These are phyloP conservation scores for Aphanomyces cochlioides DNA, from an alignment of 352 stramenopile genomes.

Conservation along the genomic window DNA sequence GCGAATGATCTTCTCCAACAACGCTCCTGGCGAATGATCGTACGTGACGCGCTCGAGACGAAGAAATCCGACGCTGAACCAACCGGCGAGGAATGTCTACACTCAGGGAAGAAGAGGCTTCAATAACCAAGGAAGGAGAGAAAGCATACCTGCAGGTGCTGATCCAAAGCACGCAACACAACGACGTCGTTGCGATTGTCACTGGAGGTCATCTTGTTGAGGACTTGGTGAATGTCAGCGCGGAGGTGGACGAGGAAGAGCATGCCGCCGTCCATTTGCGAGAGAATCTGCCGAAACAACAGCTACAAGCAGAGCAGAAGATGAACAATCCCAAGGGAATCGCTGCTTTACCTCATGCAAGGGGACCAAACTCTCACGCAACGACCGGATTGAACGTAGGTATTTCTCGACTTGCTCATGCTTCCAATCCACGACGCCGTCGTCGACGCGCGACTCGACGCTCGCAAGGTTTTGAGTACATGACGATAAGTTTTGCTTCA, in stretches of 20 bases:
- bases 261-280: constrained; percentile 75
- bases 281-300: constrained; percentile 80
- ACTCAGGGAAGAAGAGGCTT: background rate
- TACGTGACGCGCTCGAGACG: constrained; percentile 91
- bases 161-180: constrained; percentile 63
- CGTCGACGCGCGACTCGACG: constrained; percentile 36
- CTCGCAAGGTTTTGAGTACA: constrained; percentile 54
- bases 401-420: constrained; percentile 73
- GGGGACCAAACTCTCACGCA: constrained; percentile 51
- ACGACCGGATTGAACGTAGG: constrained; percentile 60
- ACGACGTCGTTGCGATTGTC: constrained; percentile 40
- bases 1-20: constrained; percentile 94
- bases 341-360: constrained; percentile 6
- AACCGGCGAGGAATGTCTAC: constrained; percentile 83
- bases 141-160: constrained; percentile 56
- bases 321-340: background rate
- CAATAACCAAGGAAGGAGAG: background rate
- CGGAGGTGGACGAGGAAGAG: constrained; percentile 77
- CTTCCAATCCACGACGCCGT: constrained; percentile 50
- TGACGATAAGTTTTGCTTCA: constrained; percentile 50
- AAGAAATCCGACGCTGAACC: constrained; percentile 91
- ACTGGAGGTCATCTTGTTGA: constrained; percentile 48
- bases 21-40: constrained; percentile 82
- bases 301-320: constrained; percentile 41
- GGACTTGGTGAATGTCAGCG: constrained; percentile 57